phyloP scores from a whole-genome alignment of 2,329 filamentous ascomycete species.

The Pochonia chlamydosporia region DNA sequence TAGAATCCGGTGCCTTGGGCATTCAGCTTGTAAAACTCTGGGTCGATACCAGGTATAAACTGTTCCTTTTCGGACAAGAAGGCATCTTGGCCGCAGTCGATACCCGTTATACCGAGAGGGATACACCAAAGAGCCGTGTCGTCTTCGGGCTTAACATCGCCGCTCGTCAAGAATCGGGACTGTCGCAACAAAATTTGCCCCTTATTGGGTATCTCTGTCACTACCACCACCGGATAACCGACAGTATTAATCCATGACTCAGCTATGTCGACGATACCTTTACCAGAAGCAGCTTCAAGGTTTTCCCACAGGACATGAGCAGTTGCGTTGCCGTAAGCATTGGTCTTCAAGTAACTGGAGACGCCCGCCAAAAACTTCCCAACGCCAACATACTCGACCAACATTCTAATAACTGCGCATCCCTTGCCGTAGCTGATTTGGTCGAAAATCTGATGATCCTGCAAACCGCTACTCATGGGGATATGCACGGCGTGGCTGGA shows the following conservation, averaged over 20 bases:
- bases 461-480: constrained; percentile 84
- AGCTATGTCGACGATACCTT: constrained; percentile 85
- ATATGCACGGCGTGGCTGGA: constrained; percentile 96
- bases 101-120: constrained; percentile 78
- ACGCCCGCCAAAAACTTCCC: constrained; percentile 89
- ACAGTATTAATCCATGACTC: constrained; percentile 92
- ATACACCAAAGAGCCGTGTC: constrained; percentile 95
- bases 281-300: constrained; percentile 78
- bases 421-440: constrained; percentile 95
- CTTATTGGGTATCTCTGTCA: constrained; percentile 77
- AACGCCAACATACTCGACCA: constrained; percentile 82
- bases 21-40: constrained; percentile 91
- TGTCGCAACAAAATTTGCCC: constrained; percentile 80
- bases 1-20: constrained; percentile 83
- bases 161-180: constrained; percentile 83
- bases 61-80: constrained; percentile 73
- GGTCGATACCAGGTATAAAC: constrained; percentile 67
- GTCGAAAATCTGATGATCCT: constrained; percentile 98
- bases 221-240: constrained; percentile 84
- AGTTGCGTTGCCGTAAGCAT: constrained; percentile 85
- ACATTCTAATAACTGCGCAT: constrained; percentile 93
- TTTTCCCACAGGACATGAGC: constrained; percentile 89
- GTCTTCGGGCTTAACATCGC: constrained; percentile 85
- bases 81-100: constrained; percentile 56
- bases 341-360: constrained; percentile 78